phyloP scores from a whole-genome alignment of 78 protist genomes.

The Pigoraptor vietnamica region DNA sequence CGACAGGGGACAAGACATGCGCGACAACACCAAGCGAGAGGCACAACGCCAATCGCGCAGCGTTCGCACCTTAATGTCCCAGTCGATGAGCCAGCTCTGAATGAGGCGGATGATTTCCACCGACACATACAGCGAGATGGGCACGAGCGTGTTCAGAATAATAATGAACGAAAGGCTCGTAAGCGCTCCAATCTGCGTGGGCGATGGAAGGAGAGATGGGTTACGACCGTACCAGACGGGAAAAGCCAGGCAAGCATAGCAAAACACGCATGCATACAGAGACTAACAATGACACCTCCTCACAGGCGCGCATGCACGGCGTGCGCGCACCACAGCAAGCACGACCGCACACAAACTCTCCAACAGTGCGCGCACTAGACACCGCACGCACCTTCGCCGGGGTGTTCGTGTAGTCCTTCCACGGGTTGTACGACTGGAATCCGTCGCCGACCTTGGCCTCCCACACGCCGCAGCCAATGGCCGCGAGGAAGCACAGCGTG shows the following conservation, averaged over 20 bases:
- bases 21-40: too few relatives aligned
- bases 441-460: background rate
- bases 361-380: too few relatives aligned
- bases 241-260: too few relatives aligned
- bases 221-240: too few relatives aligned
- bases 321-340: too few relatives aligned
- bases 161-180: background rate
- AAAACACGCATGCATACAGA: too few relatives aligned
- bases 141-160: background rate
- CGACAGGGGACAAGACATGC: background rate
- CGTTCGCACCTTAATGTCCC: too few relatives aligned
- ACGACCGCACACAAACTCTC: too few relatives aligned
- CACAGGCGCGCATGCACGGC: too few relatives aligned
- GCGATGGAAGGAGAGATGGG: too few relatives aligned
- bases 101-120: conserved; percentile 79
- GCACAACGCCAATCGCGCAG: too few relatives aligned
- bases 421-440: background rate
- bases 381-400: background rate
- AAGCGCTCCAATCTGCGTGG: background rate
- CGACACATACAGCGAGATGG: conserved; percentile 78
- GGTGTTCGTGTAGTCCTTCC: background rate
- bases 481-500: background rate
- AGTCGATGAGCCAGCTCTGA: conserved; percentile 50
- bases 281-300: too few relatives aligned
- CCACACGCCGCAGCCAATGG: background rate